These are phyloP conservation scores for Acanthamoeba culbertsoni DNA, from an alignment of 208 protist species.

Conservation along the genomic window DNA sequence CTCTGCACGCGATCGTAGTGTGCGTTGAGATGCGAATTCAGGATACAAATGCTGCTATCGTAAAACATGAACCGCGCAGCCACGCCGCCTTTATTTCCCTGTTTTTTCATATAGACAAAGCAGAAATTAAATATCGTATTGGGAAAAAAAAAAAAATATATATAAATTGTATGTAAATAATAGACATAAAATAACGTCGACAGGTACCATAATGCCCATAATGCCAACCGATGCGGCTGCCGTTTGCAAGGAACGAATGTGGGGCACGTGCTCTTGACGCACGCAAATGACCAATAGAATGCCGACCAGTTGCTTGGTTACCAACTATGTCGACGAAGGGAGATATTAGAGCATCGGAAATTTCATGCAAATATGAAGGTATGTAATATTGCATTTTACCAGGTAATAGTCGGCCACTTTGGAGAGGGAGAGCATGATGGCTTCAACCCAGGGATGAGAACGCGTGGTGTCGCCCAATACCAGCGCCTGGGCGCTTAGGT, in stretches of 20 bases:
- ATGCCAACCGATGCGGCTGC: constrained; percentile 69
- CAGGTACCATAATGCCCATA: constrained; percentile 80
- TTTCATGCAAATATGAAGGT: background rate
- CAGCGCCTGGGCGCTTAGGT: constrained; percentile 73
- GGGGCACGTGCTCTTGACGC: constrained; percentile 25
- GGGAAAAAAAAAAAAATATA: background rate
- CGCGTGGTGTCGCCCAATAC: constrained; percentile 67
- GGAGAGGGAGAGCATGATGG: constrained; percentile 57
- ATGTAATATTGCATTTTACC: constrained; percentile 28
- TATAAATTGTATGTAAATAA: background rate
- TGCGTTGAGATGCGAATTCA: constrained; percentile 80
- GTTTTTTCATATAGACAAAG: too few species aligned
- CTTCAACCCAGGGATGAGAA: constrained; percentile 66
- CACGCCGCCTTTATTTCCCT: constrained; percentile 64
- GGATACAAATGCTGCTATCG: constrained; percentile 73
- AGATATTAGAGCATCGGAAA: background rate
- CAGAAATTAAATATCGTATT: background rate
- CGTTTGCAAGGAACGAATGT: constrained; percentile 62
- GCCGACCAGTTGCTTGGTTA: constrained; percentile 73
- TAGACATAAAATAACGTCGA: constrained; percentile 41
- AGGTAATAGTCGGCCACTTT: constrained; percentile 63
- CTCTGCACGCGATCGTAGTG: constrained; percentile 66
- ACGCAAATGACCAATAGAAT: constrained; percentile 77
- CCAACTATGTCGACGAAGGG: constrained; percentile 49
- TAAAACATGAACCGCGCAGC: constrained; percentile 73